Percentiles rank a stretch among this genome's conserved stretches.
Conservation (phyloP, 495 filamentous ascomycete genomes). For the Entonaema liquescens region DNA sequence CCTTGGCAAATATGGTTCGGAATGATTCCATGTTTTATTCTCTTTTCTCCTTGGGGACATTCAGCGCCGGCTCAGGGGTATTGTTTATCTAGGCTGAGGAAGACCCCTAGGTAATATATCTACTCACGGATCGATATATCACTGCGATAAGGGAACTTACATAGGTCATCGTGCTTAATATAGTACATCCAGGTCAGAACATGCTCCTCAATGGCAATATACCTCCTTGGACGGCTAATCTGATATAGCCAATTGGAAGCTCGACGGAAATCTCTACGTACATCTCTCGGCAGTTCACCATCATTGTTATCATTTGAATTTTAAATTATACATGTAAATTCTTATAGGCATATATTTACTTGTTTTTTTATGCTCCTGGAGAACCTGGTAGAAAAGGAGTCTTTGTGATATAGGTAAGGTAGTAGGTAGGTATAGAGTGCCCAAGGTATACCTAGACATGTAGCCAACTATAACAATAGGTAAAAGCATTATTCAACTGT, state of each 20-base stretch:
- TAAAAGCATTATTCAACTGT: too few relatives aligned
- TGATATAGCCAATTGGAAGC: constrained; percentile 7
- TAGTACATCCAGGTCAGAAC: neutral
- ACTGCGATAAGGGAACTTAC: neutral
- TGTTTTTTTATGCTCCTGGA: too few relatives aligned
- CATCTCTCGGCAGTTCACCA: constrained; percentile 19
- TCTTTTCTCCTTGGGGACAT: neutral
- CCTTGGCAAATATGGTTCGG: neutral
- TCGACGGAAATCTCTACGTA: neutral
- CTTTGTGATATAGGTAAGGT: too few relatives aligned
- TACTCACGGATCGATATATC: neutral
- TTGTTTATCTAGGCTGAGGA: neutral
- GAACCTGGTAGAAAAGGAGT: too few relatives aligned
- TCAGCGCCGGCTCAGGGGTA: neutral
- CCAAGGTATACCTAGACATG: too few relatives aligned
- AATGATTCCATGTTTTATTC: neutral
- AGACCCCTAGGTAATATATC: neutral
- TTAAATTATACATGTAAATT: neutral
- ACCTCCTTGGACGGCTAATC: constrained; percentile 20
- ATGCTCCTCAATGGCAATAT: neutral
- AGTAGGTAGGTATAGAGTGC: too few relatives aligned
- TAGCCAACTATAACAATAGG: too few relatives aligned
- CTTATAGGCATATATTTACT: too few relatives aligned
- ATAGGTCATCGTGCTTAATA: neutral
- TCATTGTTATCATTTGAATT: neutral